phyloP scores from a whole-genome alignment of 116 monocot species.

The Papilionanthe hybrid region DNA sequence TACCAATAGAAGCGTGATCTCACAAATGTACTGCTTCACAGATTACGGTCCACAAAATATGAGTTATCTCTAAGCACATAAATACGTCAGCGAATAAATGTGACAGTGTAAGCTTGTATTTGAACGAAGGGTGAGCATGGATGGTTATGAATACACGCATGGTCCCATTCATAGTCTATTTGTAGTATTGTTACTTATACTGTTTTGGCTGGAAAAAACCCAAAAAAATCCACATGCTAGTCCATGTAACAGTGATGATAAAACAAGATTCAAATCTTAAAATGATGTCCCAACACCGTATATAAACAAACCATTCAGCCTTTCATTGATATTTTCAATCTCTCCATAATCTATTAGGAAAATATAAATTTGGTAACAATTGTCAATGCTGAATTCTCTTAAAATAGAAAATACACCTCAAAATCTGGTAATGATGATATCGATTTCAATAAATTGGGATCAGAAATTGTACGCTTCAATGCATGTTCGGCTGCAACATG shows the following conservation, averaged over 20 bases:
- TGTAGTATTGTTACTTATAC: background rate
- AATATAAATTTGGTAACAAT: background rate
- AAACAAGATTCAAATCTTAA: background rate
- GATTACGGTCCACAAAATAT: no score
- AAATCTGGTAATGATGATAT: conserved; percentile 71
- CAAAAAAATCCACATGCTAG: background rate
- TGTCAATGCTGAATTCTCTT: background rate
- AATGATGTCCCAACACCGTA: background rate
- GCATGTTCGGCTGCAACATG: conserved; percentile 88
- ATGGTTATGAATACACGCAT: background rate
- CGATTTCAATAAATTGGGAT: conserved; percentile 68
- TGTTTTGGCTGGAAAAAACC: background rate
- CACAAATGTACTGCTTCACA: no score
- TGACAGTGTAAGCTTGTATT: no score
- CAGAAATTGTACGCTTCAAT: conserved; percentile 65
- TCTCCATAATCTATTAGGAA: background rate
- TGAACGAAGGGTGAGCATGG: background rate
- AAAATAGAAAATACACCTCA: conserved; percentile 50
- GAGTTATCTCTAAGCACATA: no score
- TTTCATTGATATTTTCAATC: background rate
- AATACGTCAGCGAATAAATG: no score
- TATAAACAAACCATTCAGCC: background rate
- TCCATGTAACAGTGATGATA: conserved; percentile 3
- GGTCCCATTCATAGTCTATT: background rate
- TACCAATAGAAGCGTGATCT: no score